A percentile compares a stretch with the other conserved stretches of the same genome.
Conservation (phyloP, 441 rosid genomes). For the Mallotus japonicus region DNA sequence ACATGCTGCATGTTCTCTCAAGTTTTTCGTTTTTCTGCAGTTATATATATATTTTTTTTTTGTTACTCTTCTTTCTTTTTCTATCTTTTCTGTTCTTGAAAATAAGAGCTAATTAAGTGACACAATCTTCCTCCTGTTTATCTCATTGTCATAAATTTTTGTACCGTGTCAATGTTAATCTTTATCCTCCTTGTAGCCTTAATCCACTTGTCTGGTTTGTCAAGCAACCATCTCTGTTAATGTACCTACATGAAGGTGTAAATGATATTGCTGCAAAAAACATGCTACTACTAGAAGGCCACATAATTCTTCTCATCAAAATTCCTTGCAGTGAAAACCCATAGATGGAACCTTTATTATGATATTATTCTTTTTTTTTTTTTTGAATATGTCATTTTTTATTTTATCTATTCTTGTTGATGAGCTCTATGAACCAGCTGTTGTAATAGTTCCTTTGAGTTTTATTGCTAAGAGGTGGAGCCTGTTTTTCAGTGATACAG, state of each 20-base stretch:
- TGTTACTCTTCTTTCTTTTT: too few species aligned
- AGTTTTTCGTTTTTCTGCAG: too few species aligned
- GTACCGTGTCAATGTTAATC: neutral
- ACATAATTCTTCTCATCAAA: neutral
- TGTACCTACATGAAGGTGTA: neutral
- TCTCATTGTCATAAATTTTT: neutral
- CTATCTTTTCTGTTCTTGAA: neutral
- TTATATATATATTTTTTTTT: too few species aligned
- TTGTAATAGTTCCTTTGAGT: conserved; percentile 12
- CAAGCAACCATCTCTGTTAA: neutral
- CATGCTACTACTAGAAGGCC: neutral
- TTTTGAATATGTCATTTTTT: neutral
- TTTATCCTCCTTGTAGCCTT: neutral
- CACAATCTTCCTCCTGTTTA: neutral
- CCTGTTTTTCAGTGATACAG: conserved; percentile 65
- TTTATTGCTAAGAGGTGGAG: conserved; percentile 16
- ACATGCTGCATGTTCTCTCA: neutral
- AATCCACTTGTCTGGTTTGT: neutral
- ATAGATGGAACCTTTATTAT: too few species aligned
- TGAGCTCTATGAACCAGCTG: conserved; percentile 9
- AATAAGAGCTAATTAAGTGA: neutral
- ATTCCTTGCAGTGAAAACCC: neutral
- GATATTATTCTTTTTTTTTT: too few species aligned
- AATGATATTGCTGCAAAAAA: neutral
- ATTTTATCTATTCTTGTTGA: neutral